phyloP scores from a whole-genome alignment of 805 yeast genomes.

The Ogataea ramenticola region DNA sequence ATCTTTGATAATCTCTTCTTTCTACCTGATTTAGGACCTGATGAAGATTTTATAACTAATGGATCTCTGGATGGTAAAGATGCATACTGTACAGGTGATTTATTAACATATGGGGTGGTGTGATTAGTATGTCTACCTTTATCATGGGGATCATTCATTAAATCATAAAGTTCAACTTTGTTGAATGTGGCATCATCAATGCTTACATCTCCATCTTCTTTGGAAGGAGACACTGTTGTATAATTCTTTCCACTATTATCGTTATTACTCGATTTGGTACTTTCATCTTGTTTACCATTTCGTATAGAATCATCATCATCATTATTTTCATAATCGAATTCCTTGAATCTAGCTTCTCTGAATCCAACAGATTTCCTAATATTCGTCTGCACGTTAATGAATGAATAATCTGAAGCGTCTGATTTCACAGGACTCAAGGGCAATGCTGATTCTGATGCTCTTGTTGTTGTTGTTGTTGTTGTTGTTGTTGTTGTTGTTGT shows the following conservation, averaged over 20 bases:
- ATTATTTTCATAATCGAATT: too few species aligned
- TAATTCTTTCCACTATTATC: too few species aligned
- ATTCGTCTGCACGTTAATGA: not conserved
- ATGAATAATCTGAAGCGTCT: not conserved
- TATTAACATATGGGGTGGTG: constrained; percentile 14
- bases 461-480: too few species aligned
- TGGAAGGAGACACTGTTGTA: not conserved
- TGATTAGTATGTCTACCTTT: not conserved
- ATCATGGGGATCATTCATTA: not conserved
- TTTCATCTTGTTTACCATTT: too few species aligned
- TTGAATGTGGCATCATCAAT: not conserved
- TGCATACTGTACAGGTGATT: constrained; percentile 26
- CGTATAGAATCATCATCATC: not conserved
- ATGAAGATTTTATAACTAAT: constrained; percentile 17
- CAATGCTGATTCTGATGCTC: too few species aligned
- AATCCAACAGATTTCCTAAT: not conserved
- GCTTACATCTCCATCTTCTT: not conserved
- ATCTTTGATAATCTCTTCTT: not conserved
- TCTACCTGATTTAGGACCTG: not conserved
- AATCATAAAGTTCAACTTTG: not conserved
- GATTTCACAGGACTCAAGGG: not conserved
- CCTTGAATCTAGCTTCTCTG: not conserved
- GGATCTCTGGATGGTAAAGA: constrained; percentile 27
- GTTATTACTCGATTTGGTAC: too few species aligned
- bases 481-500: too few species aligned